Evolutionary conservation across 345 rosid genomes (phyloP), one percentile per base, ranked within the genome.

Genomic region (Citrus sp.): DNA sequence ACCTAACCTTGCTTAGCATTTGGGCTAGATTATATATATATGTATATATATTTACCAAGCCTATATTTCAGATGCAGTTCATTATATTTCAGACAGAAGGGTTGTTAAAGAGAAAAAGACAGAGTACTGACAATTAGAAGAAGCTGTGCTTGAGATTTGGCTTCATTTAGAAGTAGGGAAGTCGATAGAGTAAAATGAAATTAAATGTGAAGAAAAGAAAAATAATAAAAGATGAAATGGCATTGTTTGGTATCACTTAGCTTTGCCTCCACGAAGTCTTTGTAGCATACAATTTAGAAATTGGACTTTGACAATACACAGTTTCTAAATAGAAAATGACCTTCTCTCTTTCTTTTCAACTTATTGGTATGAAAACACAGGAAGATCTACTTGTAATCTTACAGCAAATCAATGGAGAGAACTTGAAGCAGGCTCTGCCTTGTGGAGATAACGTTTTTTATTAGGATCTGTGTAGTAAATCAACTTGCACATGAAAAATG

Each of bases 1-100:
- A 93, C 98, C 99, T 92, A 90, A 95, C 89, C 94, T 95, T 95
- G 98, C 99, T 95, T 93, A 83, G 93, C 81, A 88, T 83, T 80
- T 85, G 85, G 94, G 94, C 87, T 85, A 94, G 77, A 85, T 56
- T 22, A 4, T 76, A 75, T 65, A 18, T 18, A 55, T 12, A 4
- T 74, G 73, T 6, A 4, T 72, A 75, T 61, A 18, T 28, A 19
- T 18, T 5, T 28, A 25, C 38, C 62, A 24, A 22, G 42, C 3
- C 37, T 37, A 24, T 9, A 58, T 37, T 59, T 62, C 22, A 38
- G 61, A 75, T 75, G 70, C 78, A 63, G 42, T 61, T 40, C 54
- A 75, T n/a, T 37, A 61, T 83, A 55, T 76, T 73, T 76, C 77
- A 37, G 60, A 72, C 66, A 37, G 19, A 37, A 66, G 76, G 87